These are phyloP conservation scores for Blastobotrys aristatus DNA, from an alignment of 1,139 yeast species.

Conservation along the genomic window DNA sequence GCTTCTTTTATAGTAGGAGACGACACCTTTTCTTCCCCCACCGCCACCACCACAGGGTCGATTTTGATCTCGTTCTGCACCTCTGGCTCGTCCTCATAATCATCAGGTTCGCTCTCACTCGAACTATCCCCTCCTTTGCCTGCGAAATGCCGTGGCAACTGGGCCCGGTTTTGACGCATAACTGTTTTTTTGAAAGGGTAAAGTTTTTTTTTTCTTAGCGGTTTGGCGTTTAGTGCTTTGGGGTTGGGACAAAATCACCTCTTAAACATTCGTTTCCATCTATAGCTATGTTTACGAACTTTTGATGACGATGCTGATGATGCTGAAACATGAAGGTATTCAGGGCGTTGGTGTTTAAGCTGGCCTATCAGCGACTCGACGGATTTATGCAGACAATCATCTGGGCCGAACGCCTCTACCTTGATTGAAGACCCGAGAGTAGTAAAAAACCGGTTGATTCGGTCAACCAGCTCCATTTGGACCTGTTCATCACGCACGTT, in stretches of 20 bases:
- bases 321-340: not conserved
- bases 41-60: not conserved
- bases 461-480: not conserved
- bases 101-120: constrained; percentile 13
- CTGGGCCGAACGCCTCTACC: not conserved
- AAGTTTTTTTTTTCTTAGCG: not conserved
- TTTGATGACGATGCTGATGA: not conserved
- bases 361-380: not conserved
- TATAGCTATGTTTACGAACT: not conserved
- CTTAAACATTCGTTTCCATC: not conserved
- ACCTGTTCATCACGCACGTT: not conserved
- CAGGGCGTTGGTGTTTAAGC: not conserved
- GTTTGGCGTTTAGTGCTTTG: not conserved
- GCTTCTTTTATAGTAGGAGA: not conserved
- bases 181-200: not conserved
- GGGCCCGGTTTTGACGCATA: not conserved
- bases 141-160: constrained; percentile 24
- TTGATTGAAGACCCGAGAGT: constrained; percentile 3
- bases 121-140: constrained; percentile 17
- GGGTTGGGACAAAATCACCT: not conserved
- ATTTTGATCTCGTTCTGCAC: constrained; percentile 6
- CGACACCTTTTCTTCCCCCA: not conserved
- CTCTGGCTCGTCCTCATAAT: constrained; percentile 15
- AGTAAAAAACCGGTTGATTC: not conserved
- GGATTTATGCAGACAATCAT: not conserved